These are phyloP conservation scores for Ceratocystis eucalypticola DNA, from an alignment of 2,329 filamentous ascomycete species.

Conservation along the genomic window DNA sequence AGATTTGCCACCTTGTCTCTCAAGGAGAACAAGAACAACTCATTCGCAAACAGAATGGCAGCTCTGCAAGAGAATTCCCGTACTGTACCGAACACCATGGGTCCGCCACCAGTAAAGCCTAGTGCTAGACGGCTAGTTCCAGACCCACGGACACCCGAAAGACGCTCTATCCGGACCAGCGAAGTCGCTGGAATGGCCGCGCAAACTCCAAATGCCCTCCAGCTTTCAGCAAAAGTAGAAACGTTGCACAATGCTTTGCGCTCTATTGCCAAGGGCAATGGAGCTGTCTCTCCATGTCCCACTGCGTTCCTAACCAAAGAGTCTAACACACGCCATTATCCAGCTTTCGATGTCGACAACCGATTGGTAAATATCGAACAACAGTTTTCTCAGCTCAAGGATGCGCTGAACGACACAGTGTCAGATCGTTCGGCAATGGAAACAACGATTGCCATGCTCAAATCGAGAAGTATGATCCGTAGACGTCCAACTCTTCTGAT, in stretches of 20 bases:
- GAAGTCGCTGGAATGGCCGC: background rate
- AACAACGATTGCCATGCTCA: conserved; percentile 60
- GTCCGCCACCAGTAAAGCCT: background rate
- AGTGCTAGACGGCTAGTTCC: background rate
- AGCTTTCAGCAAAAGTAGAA: conserved; percentile 9
- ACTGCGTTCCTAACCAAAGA: conserved; percentile 47
- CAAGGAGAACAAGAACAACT: conserved; percentile 9
- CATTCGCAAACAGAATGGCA: background rate
- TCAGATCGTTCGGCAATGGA: conserved; percentile 57
- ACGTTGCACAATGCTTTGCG: conserved; percentile 20
- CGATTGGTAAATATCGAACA: conserved; percentile 64
- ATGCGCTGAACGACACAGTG: conserved; percentile 56
- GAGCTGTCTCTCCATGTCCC: conserved; percentile 13
- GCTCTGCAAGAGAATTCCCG: background rate
- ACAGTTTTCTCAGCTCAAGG: conserved; percentile 57
- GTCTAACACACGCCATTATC: conserved; percentile 52
- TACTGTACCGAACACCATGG: background rate
- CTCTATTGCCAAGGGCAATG: conserved; percentile 19
- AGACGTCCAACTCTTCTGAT: no score
- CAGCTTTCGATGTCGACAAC: conserved; percentile 69
- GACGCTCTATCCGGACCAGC: background rate
- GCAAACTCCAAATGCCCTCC: background rate
- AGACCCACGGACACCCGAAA: conserved; percentile 1
- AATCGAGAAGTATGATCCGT: conserved; percentile 52
- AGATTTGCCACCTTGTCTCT: conserved; percentile 11